phyloP scores from a whole-genome alignment of 1,284 basidiomycete genomes.

The Boletus semigastroideus region DNA sequence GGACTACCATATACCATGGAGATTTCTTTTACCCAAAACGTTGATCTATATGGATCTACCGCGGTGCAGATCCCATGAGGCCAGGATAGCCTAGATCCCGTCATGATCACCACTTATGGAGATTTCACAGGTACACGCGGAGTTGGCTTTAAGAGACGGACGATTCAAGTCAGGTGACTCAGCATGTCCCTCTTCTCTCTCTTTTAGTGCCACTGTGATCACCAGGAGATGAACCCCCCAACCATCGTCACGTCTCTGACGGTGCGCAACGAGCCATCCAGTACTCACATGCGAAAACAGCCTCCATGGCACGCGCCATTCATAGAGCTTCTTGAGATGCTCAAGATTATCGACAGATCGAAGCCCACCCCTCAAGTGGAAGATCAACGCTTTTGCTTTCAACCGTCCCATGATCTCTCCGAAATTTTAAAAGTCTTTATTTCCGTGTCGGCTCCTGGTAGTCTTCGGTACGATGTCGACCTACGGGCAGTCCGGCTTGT shows the following conservation, averaged over 20 bases:
- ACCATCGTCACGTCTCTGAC: constrained; percentile 11
- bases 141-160: constrained; percentile 1
- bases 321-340: constrained; percentile 9
- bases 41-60: constrained; percentile 1
- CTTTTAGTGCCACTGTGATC: constrained; percentile 14
- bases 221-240: background rate
- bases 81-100: background rate
- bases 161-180: constrained; percentile 9
- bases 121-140: constrained; percentile 1
- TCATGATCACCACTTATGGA: background rate
- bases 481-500: background rate
- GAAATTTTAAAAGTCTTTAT: constrained; percentile 15
- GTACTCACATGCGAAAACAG: background rate
- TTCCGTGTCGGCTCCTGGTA: constrained; percentile 6
- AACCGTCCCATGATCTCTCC: constrained; percentile 20
- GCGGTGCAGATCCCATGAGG: background rate
- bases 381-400: constrained; percentile 16
- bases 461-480: constrained; percentile 14
- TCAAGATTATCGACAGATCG: constrained; percentile 10
- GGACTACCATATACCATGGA: background rate
- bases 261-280: background rate
- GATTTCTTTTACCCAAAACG: background rate
- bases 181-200: background rate
- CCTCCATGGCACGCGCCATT: constrained; percentile 14
- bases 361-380: background rate